phyloP scores from a whole-genome alignment of 148 eudicot species.

The Rhododendron molle region DNA sequence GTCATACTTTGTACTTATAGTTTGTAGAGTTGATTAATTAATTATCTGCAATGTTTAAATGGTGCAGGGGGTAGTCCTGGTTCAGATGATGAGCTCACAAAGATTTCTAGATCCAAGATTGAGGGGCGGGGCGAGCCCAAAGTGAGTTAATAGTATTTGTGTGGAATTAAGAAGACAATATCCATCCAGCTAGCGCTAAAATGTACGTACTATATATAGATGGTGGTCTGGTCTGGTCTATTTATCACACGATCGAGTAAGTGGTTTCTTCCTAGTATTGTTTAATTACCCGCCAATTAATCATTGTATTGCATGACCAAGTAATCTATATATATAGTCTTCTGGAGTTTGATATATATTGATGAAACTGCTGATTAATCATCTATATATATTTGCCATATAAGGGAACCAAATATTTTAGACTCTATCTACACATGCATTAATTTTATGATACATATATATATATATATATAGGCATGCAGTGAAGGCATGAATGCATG shows the following conservation, averaged over 20 bases:
- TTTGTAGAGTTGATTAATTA: not conserved
- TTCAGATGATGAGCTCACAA: not conserved
- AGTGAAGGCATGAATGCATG: too few relatives aligned
- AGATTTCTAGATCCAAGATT: not conserved
- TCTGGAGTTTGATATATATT: not conserved
- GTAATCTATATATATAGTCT: not conserved
- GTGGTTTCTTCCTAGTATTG: not conserved
- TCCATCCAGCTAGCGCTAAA: not conserved
- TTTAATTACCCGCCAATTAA: not conserved
- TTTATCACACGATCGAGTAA: not conserved
- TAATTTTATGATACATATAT: too few relatives aligned
- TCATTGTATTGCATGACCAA: not conserved
- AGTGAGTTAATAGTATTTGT: not conserved
- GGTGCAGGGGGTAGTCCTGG: not conserved
- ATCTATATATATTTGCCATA: not conserved
- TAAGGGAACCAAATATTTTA: not conserved
- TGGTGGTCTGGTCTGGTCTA: not conserved
- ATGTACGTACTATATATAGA: too few relatives aligned
- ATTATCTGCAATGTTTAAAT: not conserved
- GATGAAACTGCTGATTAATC: not conserved
- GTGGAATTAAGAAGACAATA: not conserved
- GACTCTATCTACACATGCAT: too few relatives aligned
- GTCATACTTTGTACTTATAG: not conserved
- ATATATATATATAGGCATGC: too few relatives aligned
- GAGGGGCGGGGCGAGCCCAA: not conserved